Percentiles rank a stretch among this genome's conserved stretches.
Evolutionary conservation across 805 yeast genomes (phyloP).

Genomic region (Barnettozyma wickerhamii): DNA sequence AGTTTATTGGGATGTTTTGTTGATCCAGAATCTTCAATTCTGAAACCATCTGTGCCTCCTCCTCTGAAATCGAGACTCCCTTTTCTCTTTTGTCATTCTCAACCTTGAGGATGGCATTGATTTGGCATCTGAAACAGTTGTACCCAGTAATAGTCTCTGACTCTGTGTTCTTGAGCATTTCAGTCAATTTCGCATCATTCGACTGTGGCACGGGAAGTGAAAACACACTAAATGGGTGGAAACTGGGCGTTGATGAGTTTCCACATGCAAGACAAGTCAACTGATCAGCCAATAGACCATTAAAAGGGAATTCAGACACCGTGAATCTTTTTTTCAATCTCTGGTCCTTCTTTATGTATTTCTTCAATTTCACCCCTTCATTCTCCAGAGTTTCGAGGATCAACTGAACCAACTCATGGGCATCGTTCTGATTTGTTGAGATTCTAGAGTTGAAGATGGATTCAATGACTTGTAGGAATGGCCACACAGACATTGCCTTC

Average conservation of each 20-base stretch:
- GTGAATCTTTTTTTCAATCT: slow-evolving; percentile 10
- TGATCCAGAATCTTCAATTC: slow-evolving; percentile 32
- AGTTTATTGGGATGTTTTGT: slow-evolving; percentile 48
- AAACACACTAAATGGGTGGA: slow-evolving; percentile 61
- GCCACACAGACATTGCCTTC: slow-evolving; percentile 69
- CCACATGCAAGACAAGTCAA: slow-evolving; percentile 69
- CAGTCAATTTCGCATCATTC: slow-evolving; percentile 41
- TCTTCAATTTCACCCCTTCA: slow-evolving; percentile 48
- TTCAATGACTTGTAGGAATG: slow-evolving; percentile 70
- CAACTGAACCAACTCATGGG: slow-evolving; percentile 85
- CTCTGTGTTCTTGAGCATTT: slow-evolving; percentile 52
- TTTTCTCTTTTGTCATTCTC: slow-evolving; percentile 23
- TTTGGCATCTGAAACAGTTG: slow-evolving; percentile 71
- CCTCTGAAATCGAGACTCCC: slow-evolving; percentile 17
- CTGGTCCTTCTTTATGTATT: slow-evolving; percentile 23
- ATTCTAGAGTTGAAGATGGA: slow-evolving; percentile 66
- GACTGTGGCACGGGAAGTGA: slow-evolving; percentile 70
- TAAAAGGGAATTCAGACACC: slow-evolving; percentile 69
- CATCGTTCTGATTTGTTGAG: slow-evolving; percentile 86
- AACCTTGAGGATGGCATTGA: slow-evolving; percentile 37
- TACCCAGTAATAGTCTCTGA: slow-evolving; percentile 73
- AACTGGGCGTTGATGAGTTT: slow-evolving; percentile 51
- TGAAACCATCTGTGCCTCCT: slow-evolving; percentile 31
- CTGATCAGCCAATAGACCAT: slow-evolving; percentile 61
- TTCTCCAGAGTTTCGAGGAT: slow-evolving; percentile 72